These are phyloP conservation scores for Ceratobasidium sp. DNA, from an alignment of 1,284 basidiomycete species.

Conservation along the genomic window DNA sequence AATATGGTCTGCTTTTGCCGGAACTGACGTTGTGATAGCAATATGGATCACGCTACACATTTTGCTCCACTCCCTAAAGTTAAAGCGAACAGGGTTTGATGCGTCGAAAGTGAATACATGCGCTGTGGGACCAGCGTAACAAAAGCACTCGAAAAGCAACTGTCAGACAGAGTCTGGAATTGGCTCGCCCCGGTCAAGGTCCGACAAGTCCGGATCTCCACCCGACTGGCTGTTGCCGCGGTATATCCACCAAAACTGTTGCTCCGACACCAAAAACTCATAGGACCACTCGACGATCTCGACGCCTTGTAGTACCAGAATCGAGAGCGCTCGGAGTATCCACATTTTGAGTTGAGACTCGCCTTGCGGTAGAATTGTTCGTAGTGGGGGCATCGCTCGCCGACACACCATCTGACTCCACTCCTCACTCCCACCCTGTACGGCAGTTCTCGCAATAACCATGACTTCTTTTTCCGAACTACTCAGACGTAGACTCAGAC, in stretches of 20 bases:
- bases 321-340: slow-evolving; percentile 34
- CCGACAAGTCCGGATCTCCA: slow-evolving; percentile 30
- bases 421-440: slow-evolving; percentile 34
- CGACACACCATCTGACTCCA: slow-evolving; percentile 36
- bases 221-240: slow-evolving; percentile 19
- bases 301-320: slow-evolving; percentile 26
- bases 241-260: slow-evolving; percentile 37
- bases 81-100: neutral
- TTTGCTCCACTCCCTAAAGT: neutral
- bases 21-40: too few relatives aligned
- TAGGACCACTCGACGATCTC: slow-evolving; percentile 35
- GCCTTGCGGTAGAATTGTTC: slow-evolving; percentile 30
- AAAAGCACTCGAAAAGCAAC: slow-evolving; percentile 20
- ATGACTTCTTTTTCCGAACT: slow-evolving; percentile 31
- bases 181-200: slow-evolving; percentile 30
- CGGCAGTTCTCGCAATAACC: slow-evolving; percentile 33
- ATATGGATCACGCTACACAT: too few relatives aligned
- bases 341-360: slow-evolving; percentile 36
- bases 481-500: neutral
- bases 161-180: slow-evolving; percentile 22
- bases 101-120: slow-evolving; percentile 24
- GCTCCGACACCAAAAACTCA: slow-evolving; percentile 30
- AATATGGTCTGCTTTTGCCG: too few relatives aligned
- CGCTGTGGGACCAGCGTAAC: slow-evolving; percentile 5
- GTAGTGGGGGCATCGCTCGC: slow-evolving; percentile 29